A percentile compares a stretch with the other conserved stretches of the same genome.
These are phyloP conservation scores for Neocatenulostroma microsporum DNA, from an alignment of 2,329 filamentous ascomycete genomes.

Conservation along the genomic window DNA sequence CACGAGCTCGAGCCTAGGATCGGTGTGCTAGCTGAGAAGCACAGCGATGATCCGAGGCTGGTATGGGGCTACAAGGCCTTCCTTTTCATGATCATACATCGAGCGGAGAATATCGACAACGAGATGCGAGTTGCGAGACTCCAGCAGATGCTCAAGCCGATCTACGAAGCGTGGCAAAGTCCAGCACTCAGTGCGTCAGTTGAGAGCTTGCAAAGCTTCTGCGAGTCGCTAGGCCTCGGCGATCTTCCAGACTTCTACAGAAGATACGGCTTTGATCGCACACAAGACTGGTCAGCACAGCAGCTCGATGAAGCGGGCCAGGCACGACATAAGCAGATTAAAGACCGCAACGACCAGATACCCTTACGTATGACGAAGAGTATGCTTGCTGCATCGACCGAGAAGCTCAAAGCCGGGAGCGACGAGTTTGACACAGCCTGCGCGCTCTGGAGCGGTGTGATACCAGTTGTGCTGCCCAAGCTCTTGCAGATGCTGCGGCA, in stretches of 20 bases:
- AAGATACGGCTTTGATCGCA: conserved; percentile 61
- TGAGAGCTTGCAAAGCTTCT: conserved; percentile 72
- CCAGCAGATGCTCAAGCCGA: conserved; percentile 69
- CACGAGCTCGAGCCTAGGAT: conserved; percentile 78
- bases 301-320: conserved; percentile 72
- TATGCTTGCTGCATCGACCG: conserved; percentile 84
- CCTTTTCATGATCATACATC: conserved; percentile 87
- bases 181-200: conserved; percentile 60
- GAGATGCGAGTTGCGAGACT: conserved; percentile 64
- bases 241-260: conserved; percentile 74
- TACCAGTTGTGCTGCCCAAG: conserved; percentile 75
- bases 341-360: conserved; percentile 63
- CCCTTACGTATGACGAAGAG: conserved; percentile 84
- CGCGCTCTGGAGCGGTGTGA: conserved; percentile 74
- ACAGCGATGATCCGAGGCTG: conserved; percentile 70
- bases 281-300: conserved; percentile 75
- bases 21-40: conserved; percentile 66
- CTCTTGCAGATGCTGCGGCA: conserved; percentile 79
- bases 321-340: conserved; percentile 68
- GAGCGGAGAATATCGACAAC: conserved; percentile 65
- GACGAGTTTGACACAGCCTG: conserved; percentile 67
- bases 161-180: conserved; percentile 72
- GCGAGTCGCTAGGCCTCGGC: conserved; percentile 67
- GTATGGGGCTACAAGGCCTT: conserved; percentile 83
- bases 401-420: conserved; percentile 70